phyloP scores from a whole-genome alignment of 805 yeast genomes.

The Tetrapisispora nanseiensis region DNA sequence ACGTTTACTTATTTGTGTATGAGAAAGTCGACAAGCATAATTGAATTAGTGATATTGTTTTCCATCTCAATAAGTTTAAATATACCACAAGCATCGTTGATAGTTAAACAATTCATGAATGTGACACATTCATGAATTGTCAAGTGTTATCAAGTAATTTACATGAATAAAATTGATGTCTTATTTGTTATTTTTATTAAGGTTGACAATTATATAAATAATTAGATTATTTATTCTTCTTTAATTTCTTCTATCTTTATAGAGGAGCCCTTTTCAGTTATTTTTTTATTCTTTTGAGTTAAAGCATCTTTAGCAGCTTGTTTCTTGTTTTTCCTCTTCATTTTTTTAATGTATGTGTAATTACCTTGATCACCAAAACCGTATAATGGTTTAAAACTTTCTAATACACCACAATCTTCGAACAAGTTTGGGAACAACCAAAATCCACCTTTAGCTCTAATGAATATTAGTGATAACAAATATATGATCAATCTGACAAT shows the following conservation, averaged over 20 bases:
- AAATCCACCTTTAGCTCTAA: constrained; percentile 53
- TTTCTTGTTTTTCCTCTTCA: constrained; percentile 25
- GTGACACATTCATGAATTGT: too few species aligned
- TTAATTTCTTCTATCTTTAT: not conserved
- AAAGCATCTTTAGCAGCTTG: constrained; percentile 14
- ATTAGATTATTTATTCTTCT: not conserved
- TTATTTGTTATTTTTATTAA: not conserved
- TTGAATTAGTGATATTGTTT: too few species aligned
- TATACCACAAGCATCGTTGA: too few species aligned
- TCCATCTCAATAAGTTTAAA: too few species aligned
- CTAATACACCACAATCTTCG: constrained; percentile 89
- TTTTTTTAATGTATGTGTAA: constrained; percentile 25
- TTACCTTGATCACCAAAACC: constrained; percentile 56
- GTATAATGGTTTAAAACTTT: constrained; percentile 83
- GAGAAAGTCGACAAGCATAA: too few species aligned
- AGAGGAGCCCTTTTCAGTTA: not conserved
- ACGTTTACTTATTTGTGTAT: too few species aligned
- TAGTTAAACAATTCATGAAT: too few species aligned
- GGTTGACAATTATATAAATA: too few species aligned
- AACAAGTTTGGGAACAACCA: constrained; percentile 96
- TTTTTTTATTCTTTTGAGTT: constrained; percentile 2
- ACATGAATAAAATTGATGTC: too few species aligned
- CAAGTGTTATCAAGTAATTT: too few species aligned
- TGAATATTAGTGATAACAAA: constrained; percentile 30
- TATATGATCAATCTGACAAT: constrained; percentile 65